phyloP scores from a whole-genome alignment of 2,329 filamentous ascomycete genomes.

The Fusarium hostae region DNA sequence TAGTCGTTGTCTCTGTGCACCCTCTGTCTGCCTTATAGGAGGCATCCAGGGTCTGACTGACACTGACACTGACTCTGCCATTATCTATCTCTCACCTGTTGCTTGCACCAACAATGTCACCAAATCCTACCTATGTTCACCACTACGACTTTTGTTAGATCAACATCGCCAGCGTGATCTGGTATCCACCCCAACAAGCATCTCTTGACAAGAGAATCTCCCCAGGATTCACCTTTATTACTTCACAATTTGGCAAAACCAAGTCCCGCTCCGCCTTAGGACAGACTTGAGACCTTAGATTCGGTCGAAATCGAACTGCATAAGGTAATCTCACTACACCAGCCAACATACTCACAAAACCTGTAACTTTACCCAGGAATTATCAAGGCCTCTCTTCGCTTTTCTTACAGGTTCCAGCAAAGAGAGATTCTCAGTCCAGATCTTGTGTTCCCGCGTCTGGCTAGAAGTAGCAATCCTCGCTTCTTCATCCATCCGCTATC shows the following conservation, averaged over 20 bases:
- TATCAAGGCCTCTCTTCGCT: background rate
- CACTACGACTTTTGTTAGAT: background rate
- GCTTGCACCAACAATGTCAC: background rate
- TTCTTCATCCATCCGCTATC: slow-evolving; percentile 35
- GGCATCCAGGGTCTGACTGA: slow-evolving; percentile 17
- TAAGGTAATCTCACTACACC: background rate
- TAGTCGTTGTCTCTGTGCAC: slow-evolving; percentile 14
- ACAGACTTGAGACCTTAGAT: background rate
- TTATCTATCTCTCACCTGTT: background rate
- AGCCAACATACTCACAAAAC: background rate
- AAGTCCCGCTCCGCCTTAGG: background rate
- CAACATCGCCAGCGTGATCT: background rate
- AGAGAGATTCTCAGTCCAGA: background rate
- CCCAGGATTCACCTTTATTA: background rate
- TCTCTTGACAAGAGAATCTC: background rate
- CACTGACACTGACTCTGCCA: background rate
- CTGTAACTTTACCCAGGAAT: background rate
- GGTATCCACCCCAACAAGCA: background rate
- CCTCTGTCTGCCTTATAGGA: slow-evolving; percentile 13
- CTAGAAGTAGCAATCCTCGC: slow-evolving; percentile 26
- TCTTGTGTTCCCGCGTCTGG: slow-evolving; percentile 22
- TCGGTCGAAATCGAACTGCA: background rate
- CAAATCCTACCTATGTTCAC: background rate
- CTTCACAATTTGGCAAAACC: background rate
- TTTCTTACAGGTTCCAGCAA: background rate